A percentile compares a stretch with the other conserved stretches of the same genome.
Evolutionary conservation across 306 rosid genomes (phyloP).

Genomic region (Sphenostylis stenocarpa): DNA sequence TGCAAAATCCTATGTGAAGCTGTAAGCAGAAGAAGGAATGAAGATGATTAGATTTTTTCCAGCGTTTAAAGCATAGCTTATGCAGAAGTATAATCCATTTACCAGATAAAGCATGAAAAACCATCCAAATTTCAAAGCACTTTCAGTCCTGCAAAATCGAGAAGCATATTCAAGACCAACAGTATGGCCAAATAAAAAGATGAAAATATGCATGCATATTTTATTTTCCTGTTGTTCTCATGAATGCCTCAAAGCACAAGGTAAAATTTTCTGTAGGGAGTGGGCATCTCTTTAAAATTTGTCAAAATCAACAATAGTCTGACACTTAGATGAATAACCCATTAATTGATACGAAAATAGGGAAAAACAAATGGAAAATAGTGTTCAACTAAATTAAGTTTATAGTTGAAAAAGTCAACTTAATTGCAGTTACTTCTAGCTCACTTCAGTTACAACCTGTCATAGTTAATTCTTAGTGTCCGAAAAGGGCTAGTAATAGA

Average conservation of each 20-base stretch:
- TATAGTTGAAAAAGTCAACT: neutral
- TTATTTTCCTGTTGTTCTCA: neutral
- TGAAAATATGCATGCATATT: neutral
- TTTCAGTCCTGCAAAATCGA: conserved; percentile 65
- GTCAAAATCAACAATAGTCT: neutral
- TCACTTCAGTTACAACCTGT: too few species aligned
- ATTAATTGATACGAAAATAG: conserved; percentile 4
- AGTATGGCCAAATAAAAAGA: neutral
- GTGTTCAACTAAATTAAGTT: neutral
- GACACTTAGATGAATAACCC: neutral
- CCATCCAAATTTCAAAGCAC: conserved; percentile 89
- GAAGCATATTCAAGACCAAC: conserved; percentile 20
- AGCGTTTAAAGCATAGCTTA: conserved; percentile 18
- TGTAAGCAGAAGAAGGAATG: conserved; percentile 35
- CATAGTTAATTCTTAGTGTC: neutral
- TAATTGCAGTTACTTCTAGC: neutral
- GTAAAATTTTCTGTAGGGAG: neutral
- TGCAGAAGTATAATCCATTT: conserved; percentile 22
- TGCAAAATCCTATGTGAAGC: conserved; percentile 88
- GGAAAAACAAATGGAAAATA: neutral
- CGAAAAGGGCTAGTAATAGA: neutral
- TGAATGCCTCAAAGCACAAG: neutral
- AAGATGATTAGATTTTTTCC: conserved; percentile 27
- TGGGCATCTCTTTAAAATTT: neutral
- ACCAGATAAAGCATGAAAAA: conserved; percentile 87